Evolutionary conservation across 352 stramenopile species (phyloP).

Genomic region (Pythium pyrilobum): DNA sequence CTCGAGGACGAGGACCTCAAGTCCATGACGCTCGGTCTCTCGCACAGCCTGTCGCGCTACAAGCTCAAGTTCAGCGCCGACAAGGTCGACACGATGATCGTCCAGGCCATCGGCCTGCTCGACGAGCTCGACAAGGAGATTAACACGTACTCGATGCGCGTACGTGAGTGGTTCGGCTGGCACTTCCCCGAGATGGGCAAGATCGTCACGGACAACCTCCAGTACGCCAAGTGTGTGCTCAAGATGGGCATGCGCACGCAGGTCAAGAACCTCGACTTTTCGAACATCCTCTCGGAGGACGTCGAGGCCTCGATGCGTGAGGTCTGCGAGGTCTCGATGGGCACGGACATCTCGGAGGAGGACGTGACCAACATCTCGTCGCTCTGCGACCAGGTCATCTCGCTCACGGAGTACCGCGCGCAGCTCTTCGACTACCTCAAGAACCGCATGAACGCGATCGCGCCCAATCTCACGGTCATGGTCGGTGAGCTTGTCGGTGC

Average conservation of each 20-base stretch:
- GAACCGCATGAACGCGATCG: slow-evolving; percentile 99
- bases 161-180: slow-evolving; percentile 99
- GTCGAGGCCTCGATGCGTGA: slow-evolving; percentile 96
- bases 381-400: slow-evolving; percentile 91
- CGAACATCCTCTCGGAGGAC: slow-evolving; percentile 83
- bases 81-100: slow-evolving; percentile 99
- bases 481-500: slow-evolving; percentile 98
- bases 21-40: slow-evolving; percentile 99
- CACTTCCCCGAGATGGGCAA: slow-evolving; percentile 97
- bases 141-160: slow-evolving; percentile 99
- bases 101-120: slow-evolving; percentile 98
- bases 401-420: slow-evolving; percentile 85
- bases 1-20: slow-evolving; percentile 89
- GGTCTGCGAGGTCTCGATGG: slow-evolving; percentile 98
- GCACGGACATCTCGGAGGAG: slow-evolving; percentile 98
- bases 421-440: slow-evolving; percentile 99
- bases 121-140: slow-evolving; percentile 99
- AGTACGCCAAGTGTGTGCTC: slow-evolving; percentile 98
- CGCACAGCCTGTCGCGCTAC: slow-evolving; percentile 97
- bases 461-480: slow-evolving; percentile 99
- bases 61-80: slow-evolving; percentile 99
- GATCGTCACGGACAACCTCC: slow-evolving; percentile 97
- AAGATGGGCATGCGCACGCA: slow-evolving; percentile 93
- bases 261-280: slow-evolving; percentile 92
- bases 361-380: slow-evolving; percentile 97